Conservation (phyloP, 768 basidiomycete genomes). For the Leccinum broughii region DNA sequence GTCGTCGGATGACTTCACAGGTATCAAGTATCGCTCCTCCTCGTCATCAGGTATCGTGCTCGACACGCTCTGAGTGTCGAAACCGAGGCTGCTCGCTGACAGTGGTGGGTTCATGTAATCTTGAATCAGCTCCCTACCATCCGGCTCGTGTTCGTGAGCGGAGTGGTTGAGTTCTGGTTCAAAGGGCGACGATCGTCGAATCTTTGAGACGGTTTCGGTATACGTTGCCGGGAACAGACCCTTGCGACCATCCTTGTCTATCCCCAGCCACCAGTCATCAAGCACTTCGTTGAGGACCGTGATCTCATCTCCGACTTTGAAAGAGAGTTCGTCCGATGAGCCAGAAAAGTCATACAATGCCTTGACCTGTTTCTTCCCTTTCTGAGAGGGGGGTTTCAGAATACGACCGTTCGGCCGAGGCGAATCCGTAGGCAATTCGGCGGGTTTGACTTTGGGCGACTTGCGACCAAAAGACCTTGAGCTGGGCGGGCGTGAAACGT, state of each 20-base stretch:
- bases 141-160: slow-evolving; percentile 21
- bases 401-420: slow-evolving; percentile 39
- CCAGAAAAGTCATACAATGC: slow-evolving; percentile 77
- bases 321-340: slow-evolving; percentile 75
- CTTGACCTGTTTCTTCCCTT: slow-evolving; percentile 56
- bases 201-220: slow-evolving; percentile 46
- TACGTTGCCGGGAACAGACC: slow-evolving; percentile 85
- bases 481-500: slow-evolving; percentile 36
- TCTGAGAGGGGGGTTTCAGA: slow-evolving; percentile 50
- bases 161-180: slow-evolving; percentile 29
- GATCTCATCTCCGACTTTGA: slow-evolving; percentile 75
- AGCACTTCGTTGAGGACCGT: slow-evolving; percentile 76
- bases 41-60: slow-evolving; percentile 46
- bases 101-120: slow-evolving; percentile 25
- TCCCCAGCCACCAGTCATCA: slow-evolving; percentile 92
- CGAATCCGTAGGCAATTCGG: slow-evolving; percentile 26
- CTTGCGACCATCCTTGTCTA: slow-evolving; percentile 56
- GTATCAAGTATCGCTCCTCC: slow-evolving; percentile 40
- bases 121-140: slow-evolving; percentile 23
- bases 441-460: slow-evolving; percentile 28
- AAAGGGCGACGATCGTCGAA: slow-evolving; percentile 31
- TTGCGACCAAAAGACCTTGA: slow-evolving; percentile 35
- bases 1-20: slow-evolving; percentile 28
- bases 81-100: slow-evolving; percentile 23
- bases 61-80: slow-evolving; percentile 42